Evolutionary conservation across 345 rosid genomes (phyloP), one percentile per base, ranked within the genome.

Genomic region (Dipteronia dyeriana): DNA sequence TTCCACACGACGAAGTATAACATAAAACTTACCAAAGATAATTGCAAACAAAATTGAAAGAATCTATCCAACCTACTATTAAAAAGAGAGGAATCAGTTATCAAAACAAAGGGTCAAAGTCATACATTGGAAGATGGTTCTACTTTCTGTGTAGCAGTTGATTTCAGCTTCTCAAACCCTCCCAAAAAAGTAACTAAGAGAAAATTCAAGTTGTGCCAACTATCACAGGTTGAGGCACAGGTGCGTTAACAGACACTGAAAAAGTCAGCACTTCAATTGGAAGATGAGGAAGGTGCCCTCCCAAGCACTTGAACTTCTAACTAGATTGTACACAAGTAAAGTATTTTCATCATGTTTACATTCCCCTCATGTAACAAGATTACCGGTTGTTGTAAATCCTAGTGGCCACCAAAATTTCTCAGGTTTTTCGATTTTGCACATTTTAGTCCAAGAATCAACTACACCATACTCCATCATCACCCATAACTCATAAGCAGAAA

Each of bases 301-400:
- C 70, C 5, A 74, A 51, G 70, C 77, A 74, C 70, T 74, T 64
- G 66, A 74, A 74, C 66, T 41, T 74, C 26, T 26, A 13, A 49
- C 59, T 49, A 62, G 77, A n/a, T 26, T 49, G 19, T 74, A 74
- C 9, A 26, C 25, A 31, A 74, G 77, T 63, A 74, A 63, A 47
- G 29, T 45, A 74, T n/a, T 29, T 26, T 26, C 31, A n/a, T 47
- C 68, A 74, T 74, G 77, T n/a, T 22, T 41, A 39, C 77, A 74
- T 7, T 17, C 11, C 7, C 77, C 77, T 19, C 62, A 62, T 17
- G 53, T 23, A 47, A 74, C 64, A 29, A 74, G 49, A 63, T 31
- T 49, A 10, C 77, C 77, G 10, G 38, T 34, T 34, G 38, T 4
- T 34, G 38, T 34, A 34, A 34, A 34, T 34, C 4, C 6, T 34